These are phyloP conservation scores for Quercus rubra DNA, from an alignment of 306 rosid genomes.

Conservation along the genomic window DNA sequence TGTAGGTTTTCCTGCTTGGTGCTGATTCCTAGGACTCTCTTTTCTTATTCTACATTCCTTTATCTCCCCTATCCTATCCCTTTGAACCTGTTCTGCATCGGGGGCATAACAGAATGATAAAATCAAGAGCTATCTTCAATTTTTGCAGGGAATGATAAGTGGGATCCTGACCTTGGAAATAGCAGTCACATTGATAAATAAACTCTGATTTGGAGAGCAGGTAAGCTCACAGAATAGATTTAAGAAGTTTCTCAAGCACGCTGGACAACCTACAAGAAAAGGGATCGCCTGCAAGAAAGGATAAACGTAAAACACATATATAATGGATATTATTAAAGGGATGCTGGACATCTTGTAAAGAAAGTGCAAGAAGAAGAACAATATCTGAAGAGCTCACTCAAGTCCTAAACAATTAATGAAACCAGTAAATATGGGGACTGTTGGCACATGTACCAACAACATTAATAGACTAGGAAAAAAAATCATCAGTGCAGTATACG, in stretches of 20 bases:
- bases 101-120: background rate
- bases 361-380: slow-evolving; percentile 7
- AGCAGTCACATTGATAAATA: slow-evolving; percentile 91
- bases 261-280: slow-evolving; percentile 96
- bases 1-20: too few species aligned
- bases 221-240: slow-evolving; percentile 97
- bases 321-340: background rate
- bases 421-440: background rate
- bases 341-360: background rate
- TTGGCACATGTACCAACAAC: too few species aligned
- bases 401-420: background rate
- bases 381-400: background rate
- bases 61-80: too few species aligned
- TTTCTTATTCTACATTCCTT: too few species aligned
- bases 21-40: too few species aligned
- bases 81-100: too few species aligned
- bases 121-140: background rate
- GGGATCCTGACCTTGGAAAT: slow-evolving; percentile 55
- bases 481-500: too few species aligned
- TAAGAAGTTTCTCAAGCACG: slow-evolving; percentile 95
- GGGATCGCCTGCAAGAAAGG: slow-evolving; percentile 86
- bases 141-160: background rate
- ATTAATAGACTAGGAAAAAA: too few species aligned
- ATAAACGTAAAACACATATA: background rate
- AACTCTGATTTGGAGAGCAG: slow-evolving; percentile 95